Conservation (phyloP, 2,329 filamentous ascomycete genomes). For the Aspergillus sp. region DNA sequence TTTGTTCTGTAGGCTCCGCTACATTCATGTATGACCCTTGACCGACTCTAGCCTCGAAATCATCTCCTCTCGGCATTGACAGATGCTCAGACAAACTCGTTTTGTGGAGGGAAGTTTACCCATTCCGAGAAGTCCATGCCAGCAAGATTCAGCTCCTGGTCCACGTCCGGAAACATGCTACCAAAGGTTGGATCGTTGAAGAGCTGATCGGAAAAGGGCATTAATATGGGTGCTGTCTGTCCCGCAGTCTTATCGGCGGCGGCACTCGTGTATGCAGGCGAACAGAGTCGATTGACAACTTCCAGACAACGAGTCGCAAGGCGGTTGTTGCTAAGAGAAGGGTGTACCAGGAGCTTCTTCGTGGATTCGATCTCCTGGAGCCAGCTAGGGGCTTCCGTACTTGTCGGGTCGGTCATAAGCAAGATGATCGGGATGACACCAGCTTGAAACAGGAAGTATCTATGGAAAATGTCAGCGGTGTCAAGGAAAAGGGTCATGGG, state of each 20-base stretch:
- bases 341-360: conserved; percentile 41
- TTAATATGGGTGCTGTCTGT: conserved; percentile 29
- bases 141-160: conserved; percentile 32
- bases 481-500: background rate
- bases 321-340: conserved; percentile 41
- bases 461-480: conserved; percentile 8
- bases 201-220: conserved; percentile 41
- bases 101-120: conserved; percentile 39
- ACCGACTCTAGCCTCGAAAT: background rate
- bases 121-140: conserved; percentile 45
- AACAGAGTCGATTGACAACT: conserved; percentile 42
- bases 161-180: conserved; percentile 37
- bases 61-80: background rate
- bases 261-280: conserved; percentile 30
- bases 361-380: conserved; percentile 44
- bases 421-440: conserved; percentile 47
- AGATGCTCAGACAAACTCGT: conserved; percentile 19
- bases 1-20: background rate
- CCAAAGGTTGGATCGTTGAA: conserved; percentile 39
- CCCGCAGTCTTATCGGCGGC: conserved; percentile 18
- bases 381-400: conserved; percentile 38
- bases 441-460: conserved; percentile 50
- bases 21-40: background rate
- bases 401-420: conserved; percentile 45
- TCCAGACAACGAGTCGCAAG: conserved; percentile 43